Conservation (phyloP, 768 basidiomycete genomes). For the Mycena amicta region DNA sequence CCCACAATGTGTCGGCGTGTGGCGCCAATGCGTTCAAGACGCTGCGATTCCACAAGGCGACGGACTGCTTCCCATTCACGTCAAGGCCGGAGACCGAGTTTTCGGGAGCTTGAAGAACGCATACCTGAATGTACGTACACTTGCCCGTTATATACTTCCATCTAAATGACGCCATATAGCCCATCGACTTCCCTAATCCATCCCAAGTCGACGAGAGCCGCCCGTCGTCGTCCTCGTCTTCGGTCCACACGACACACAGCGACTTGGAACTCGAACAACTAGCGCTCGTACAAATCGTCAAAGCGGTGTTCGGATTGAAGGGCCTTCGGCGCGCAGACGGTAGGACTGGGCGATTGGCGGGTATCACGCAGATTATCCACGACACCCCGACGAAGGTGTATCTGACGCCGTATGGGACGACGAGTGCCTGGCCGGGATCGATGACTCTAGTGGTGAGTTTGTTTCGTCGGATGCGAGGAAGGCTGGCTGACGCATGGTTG, state of each 20-base stretch:
- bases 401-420: conserved; percentile 35
- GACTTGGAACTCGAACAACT: conserved; percentile 45
- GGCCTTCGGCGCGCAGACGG: conserved; percentile 51
- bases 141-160: conserved; percentile 20
- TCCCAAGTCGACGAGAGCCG: conserved; percentile 14
- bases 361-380: conserved; percentile 32
- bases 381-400: conserved; percentile 40
- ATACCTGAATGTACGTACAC: conserved; percentile 29
- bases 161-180: conserved; percentile 21
- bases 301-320: conserved; percentile 46
- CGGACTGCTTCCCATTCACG: conserved; percentile 25
- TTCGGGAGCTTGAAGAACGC: conserved; percentile 39
- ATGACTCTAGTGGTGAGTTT: conserved; percentile 20
- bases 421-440: conserved; percentile 40
- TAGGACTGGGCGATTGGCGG: conserved; percentile 39
- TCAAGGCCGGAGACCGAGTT: conserved; percentile 36
- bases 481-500: not conserved
- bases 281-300: conserved; percentile 46
- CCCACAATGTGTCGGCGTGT: conserved; percentile 46
- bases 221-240: conserved; percentile 15
- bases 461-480: not conserved
- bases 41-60: conserved; percentile 30
- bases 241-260: too few relatives aligned
- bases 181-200: conserved; percentile 17
- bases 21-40: conserved; percentile 32